These are phyloP conservation scores for Diospyros kaki DNA, from an alignment of 148 eudicot species.

Conservation along the genomic window DNA sequence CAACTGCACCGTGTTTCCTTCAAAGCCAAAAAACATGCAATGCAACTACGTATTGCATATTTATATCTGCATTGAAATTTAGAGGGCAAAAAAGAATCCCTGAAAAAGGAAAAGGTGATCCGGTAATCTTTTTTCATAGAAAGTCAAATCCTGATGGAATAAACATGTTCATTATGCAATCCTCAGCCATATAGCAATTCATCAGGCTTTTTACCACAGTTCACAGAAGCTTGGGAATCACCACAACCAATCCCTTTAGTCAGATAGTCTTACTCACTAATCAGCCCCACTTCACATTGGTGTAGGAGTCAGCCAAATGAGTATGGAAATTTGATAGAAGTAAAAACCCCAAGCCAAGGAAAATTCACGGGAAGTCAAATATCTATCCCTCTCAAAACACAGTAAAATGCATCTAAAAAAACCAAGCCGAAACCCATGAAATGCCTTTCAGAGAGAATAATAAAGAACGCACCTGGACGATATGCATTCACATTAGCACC, in stretches of 20 bases:
- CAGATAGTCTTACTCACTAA: no score
- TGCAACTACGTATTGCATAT: no score
- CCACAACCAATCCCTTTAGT: no score
- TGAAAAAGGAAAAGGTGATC: no score
- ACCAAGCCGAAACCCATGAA: not conserved
- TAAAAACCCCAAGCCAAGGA: not conserved
- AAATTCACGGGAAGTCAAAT: not conserved
- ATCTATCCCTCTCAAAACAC: not conserved
- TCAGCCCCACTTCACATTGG: no score
- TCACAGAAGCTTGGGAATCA: no score
- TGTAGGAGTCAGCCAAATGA: not conserved
- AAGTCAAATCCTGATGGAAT: no score
- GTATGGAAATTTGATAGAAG: not conserved
- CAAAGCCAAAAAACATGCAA: no score
- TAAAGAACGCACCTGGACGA: slow-evolving; percentile 57
- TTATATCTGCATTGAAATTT: no score
- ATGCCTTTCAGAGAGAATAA: not conserved
- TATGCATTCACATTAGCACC: slow-evolving; percentile 94
- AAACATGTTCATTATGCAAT: not conserved
- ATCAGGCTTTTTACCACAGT: not conserved
- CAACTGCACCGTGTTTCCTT: not conserved
- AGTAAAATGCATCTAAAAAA: not conserved
- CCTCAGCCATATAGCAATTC: not conserved
- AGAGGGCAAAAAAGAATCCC: no score
- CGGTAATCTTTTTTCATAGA: no score